Conservation (phyloP, 1,139 yeast genomes). For the Pichia sp. region DNA sequence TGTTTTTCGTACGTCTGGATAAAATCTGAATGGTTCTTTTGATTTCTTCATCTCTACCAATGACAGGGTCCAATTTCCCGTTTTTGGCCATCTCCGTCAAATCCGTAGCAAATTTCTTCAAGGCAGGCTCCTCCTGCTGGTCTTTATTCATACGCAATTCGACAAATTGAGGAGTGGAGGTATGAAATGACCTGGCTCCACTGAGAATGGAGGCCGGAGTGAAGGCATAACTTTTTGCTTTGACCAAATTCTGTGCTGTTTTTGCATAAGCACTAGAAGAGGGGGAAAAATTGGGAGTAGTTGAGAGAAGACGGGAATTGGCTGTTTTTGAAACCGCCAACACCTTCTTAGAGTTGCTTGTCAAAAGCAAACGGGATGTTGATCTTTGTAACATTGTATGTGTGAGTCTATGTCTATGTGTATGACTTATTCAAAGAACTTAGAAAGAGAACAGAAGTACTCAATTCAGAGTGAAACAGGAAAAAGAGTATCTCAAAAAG, state of each 20-base stretch:
- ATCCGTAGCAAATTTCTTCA: slow-evolving; percentile 84
- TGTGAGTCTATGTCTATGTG: neutral
- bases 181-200: slow-evolving; percentile 10
- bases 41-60: slow-evolving; percentile 94
- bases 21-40: slow-evolving; percentile 87
- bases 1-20: slow-evolving; percentile 88
- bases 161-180: slow-evolving; percentile 5
- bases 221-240: neutral
- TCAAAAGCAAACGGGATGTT: neutral
- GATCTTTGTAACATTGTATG: slow-evolving; percentile 1
- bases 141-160: slow-evolving; percentile 41
- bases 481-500: neutral
- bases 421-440: neutral
- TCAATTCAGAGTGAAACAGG: neutral
- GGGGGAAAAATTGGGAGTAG: neutral
- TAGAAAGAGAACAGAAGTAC: neutral
- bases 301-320: neutral
- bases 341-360: neutral
- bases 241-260: neutral
- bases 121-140: slow-evolving; percentile 64
- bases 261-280: neutral
- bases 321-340: neutral
- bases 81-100: slow-evolving; percentile 80
- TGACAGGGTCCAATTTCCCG: slow-evolving; percentile 93
- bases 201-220: neutral